Percentiles rank a stretch among this genome's conserved stretches.
These are phyloP conservation scores for Scenedesmus sp. DNA, from an alignment of 163 green algal species.

Conservation along the genomic window DNA sequence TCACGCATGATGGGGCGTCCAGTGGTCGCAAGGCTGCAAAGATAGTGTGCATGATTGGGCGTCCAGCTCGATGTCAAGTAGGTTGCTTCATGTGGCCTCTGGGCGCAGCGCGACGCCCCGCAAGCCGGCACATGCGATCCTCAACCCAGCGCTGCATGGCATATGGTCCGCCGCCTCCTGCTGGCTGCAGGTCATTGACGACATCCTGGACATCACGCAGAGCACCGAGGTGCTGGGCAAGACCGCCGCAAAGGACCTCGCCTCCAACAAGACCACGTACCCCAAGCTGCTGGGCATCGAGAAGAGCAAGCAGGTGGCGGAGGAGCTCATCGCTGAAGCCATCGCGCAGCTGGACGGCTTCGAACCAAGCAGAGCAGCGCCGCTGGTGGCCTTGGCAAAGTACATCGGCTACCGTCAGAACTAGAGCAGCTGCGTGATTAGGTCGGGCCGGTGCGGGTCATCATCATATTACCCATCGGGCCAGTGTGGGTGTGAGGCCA, in stretches of 20 bases:
- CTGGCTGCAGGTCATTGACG: constrained; percentile 92
- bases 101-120: too few species aligned
- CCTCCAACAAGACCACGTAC: constrained; percentile 97
- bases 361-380: constrained; percentile 84
- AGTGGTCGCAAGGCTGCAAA: too few species aligned
- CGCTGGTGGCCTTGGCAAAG: constrained; percentile 90
- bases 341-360: constrained; percentile 92
- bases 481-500: too few species aligned
- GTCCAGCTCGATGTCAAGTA: too few species aligned
- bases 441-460: background rate
- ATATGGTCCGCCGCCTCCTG: background rate
- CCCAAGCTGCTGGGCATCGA: constrained; percentile 94
- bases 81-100: too few species aligned
- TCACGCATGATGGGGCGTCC: too few species aligned
- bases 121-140: too few species aligned
- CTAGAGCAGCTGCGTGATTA: constrained; percentile 53
- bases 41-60: too few species aligned
- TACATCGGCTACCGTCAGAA: constrained; percentile 94
- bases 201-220: constrained; percentile 98
- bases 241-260: constrained; percentile 97
- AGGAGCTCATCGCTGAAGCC: constrained; percentile 93
- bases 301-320: constrained; percentile 83
- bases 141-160: background rate
- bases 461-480: background rate
- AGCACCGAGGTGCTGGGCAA: constrained; percentile 97